Base-by-base conservation (phyloP, 352 stramenopile species). In the Phytopythium ostracodes region DNA sequence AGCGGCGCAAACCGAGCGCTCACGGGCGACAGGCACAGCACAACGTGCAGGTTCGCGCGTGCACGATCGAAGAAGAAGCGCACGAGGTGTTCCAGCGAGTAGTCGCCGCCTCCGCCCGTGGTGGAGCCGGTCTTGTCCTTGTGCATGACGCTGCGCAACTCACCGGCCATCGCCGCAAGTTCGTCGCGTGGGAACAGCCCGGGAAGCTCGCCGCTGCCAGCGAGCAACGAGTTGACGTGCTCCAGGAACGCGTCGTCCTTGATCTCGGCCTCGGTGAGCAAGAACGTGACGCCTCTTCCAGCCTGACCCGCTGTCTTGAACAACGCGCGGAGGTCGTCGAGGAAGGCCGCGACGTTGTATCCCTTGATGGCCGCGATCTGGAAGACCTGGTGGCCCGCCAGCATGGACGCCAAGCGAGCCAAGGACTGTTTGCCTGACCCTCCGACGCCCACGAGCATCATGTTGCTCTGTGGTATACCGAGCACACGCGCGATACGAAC, bases 191-290 rank as follows among this genome's bases (percentile, higher is more conserved):
- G 83, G 64, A 97, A 97, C 5, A 98, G 63, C 10, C 87, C 87
- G 3, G 88, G 73, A 4, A 98, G 70, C 56, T 98, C 89, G 2
- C 91, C 89, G 2, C 84, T 94, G 3, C 64, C 72, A 6, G 86
- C 87, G 9, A 98, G 67, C 10, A 97, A 72, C 58, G 76, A 77
- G 60, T 98, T 97, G 40, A 98, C 85, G 36, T 92, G 74, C 49
- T 98, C 91, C 1, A 98, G 60, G 64, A 97, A 97, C 1, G 71
- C 75, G 31, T 98, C 90, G 42, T 96, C 83, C 65, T 97, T 97
- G 66, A 98, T 90, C 62, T 97, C 88, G 1, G 77, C 75, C 59
- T 97, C 91, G 0, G 89, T 96, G 27, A 97, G 79, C 15, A 97
- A 27, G 64, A 96, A 97, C 11, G 89, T 82, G 1, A 93, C 78